phyloP scores from a whole-genome alignment of 139 green algal genomes.

The Chlamydomonas incerta region DNA sequence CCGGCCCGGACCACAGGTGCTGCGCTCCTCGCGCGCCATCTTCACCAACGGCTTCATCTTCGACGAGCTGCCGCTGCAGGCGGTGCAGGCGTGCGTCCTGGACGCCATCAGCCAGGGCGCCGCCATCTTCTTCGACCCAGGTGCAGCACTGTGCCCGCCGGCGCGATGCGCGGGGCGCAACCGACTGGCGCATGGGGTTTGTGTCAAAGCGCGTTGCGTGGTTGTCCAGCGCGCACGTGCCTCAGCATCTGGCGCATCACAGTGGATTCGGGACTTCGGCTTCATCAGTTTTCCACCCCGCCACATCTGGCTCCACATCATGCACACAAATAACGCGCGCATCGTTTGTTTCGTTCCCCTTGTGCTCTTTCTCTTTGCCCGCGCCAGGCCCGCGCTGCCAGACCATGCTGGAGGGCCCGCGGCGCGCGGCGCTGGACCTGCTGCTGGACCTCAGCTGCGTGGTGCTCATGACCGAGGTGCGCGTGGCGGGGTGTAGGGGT shows the following conservation, averaged over 20 bases:
- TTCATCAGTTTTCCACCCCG: too few relatives aligned
- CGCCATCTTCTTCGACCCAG: constrained; percentile 94
- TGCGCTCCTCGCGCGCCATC: constrained; percentile 45
- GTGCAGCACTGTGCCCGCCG: too few relatives aligned
- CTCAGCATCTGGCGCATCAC: too few relatives aligned
- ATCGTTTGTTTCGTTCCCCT: too few relatives aligned
- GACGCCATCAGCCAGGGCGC: constrained; percentile 68
- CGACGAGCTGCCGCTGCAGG: constrained; percentile 87
- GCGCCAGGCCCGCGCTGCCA: constrained; percentile 81
- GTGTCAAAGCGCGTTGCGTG: too few relatives aligned
- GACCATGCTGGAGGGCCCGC: constrained; percentile 70
- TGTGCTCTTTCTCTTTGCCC: too few relatives aligned
- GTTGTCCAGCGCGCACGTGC: too few relatives aligned
- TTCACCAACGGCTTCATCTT: constrained; percentile 93
- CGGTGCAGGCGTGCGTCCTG: constrained; percentile 68
- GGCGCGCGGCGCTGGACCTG: constrained; percentile 68
- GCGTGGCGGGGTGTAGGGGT: neutral
- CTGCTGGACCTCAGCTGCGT: constrained; percentile 80
- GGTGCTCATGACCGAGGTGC: constrained; percentile 88
- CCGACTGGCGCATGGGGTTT: too few relatives aligned
- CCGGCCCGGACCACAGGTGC: constrained; percentile 45
- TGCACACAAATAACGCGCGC: too few relatives aligned
- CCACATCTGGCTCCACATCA: too few relatives aligned
- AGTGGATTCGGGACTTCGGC: too few relatives aligned
- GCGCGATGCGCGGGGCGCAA: too few relatives aligned